A percentile compares a stretch with the other conserved stretches of the same genome.
phyloP scores from a whole-genome alignment of 257 asterid genomes.

The Paulownia fortunei region DNA sequence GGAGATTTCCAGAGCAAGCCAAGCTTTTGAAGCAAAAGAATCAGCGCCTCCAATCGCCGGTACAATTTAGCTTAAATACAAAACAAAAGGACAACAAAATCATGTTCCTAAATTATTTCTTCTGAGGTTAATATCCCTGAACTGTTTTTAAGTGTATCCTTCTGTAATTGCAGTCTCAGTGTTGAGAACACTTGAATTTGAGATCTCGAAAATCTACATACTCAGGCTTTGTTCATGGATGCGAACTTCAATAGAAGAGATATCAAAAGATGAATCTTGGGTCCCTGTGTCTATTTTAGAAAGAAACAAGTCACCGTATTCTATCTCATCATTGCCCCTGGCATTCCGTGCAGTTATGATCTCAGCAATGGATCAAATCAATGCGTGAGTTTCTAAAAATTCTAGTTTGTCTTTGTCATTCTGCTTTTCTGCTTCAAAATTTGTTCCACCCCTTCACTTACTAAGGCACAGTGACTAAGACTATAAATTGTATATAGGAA shows the following conservation, averaged over 20 bases:
- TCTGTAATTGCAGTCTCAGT: conserved; percentile 65
- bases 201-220: conserved; percentile 80
- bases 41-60: conserved; percentile 94
- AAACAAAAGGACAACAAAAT: not conserved
- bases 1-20: conserved; percentile 81
- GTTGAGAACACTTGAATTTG: conserved; percentile 79
- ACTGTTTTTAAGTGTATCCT: conserved; percentile 27
- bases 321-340: conserved; percentile 90
- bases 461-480: not conserved
- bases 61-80: conserved; percentile 39
- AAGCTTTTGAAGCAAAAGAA: conserved; percentile 87
- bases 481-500: not conserved
- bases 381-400: conserved; percentile 63
- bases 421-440: conserved; percentile 1
- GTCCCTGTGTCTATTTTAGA: conserved; percentile 87
- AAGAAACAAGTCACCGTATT: conserved; percentile 91
- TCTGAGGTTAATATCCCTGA: conserved; percentile 27
- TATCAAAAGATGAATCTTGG: conserved; percentile 92
- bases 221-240: conserved; percentile 96
- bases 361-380: conserved; percentile 89
- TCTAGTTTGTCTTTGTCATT: conserved; percentile 6
- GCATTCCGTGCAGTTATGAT: conserved; percentile 78
- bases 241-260: conserved; percentile 84
- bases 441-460: not conserved
- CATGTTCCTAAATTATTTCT: not conserved